phyloP scores from a whole-genome alignment of 2,329 filamentous ascomycete genomes.

The Nemania sp. region DNA sequence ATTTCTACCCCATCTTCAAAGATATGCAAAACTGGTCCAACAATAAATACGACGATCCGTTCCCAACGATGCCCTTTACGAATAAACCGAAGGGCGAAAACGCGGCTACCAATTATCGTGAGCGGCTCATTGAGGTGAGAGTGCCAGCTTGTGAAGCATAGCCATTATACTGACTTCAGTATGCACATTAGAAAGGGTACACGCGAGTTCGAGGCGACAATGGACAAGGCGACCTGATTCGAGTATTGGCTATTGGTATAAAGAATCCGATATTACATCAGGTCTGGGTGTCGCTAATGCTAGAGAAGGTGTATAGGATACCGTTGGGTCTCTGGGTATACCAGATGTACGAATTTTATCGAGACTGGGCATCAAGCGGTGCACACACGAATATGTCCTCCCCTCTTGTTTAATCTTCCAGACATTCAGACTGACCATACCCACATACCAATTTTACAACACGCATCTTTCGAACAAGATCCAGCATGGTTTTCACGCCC shows the following conservation, averaged over 20 bases:
- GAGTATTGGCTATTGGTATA: conserved; percentile 50
- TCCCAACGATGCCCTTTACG: conserved; percentile 52
- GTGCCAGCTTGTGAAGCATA: neutral
- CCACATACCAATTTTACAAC: conserved; percentile 57
- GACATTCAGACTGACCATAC: conserved; percentile 38
- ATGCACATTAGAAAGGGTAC: conserved; percentile 34
- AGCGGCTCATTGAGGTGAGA: conserved; percentile 48
- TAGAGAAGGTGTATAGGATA: conserved; percentile 53
- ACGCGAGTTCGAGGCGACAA: conserved; percentile 49
- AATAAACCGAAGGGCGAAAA: conserved; percentile 53
- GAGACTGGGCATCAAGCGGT: conserved; percentile 51
- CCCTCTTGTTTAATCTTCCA: neutral
- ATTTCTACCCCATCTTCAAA: conserved; percentile 60
- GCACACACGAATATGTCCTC: conserved; percentile 52
- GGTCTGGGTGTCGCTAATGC: conserved; percentile 20
- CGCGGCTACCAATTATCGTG: conserved; percentile 50
- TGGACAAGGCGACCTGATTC: conserved; percentile 49
- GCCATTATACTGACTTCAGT: conserved; percentile 11
- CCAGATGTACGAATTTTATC: conserved; percentile 42
- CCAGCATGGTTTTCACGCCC: conserved; percentile 62
- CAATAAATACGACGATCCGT: conserved; percentile 50
- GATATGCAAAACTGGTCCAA: conserved; percentile 60
- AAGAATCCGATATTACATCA: neutral
- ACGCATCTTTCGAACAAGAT: conserved; percentile 57
- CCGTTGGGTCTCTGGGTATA: conserved; percentile 52